Evolutionary conservation across 2,329 filamentous ascomycete species (phyloP).

Genomic region (Beauveria rudraprayagi): DNA sequence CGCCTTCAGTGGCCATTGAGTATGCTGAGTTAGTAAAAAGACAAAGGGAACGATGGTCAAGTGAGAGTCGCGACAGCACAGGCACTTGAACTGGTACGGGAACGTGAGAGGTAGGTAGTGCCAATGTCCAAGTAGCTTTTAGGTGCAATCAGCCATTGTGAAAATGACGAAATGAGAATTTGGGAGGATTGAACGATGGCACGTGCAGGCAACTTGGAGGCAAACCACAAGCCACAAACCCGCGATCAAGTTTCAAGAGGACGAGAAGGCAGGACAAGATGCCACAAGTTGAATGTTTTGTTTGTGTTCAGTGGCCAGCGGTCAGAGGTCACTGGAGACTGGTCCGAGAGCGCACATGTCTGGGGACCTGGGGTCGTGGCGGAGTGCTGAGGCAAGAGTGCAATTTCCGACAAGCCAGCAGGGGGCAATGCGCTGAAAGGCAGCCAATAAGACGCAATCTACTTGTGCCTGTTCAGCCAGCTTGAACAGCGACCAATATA

Average conservation of each 20-base stretch:
- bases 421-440: neutral
- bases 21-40: neutral
- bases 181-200: neutral
- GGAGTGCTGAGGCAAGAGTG: neutral
- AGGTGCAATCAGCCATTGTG: conserved; percentile 3
- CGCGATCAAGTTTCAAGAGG: conserved; percentile 5
- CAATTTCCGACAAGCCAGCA: conserved; percentile 1
- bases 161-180: neutral
- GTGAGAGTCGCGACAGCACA: neutral
- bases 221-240: neutral
- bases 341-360: conserved; percentile 2
- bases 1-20: neutral
- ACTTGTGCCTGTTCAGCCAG: no score
- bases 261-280: neutral
- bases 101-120: neutral
- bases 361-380: neutral
- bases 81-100: neutral
- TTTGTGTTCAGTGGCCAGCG: neutral
- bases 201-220: neutral
- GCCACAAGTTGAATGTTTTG: conserved; percentile 9
- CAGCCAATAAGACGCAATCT: neutral
- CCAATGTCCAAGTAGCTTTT: neutral
- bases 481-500: neutral
- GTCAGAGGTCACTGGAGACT: no score
- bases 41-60: conserved; percentile 4